Percentiles rank a stretch among this genome's conserved stretches.
Conservation (phyloP, 163 green algal species). For the Volvox carteri region DNA sequence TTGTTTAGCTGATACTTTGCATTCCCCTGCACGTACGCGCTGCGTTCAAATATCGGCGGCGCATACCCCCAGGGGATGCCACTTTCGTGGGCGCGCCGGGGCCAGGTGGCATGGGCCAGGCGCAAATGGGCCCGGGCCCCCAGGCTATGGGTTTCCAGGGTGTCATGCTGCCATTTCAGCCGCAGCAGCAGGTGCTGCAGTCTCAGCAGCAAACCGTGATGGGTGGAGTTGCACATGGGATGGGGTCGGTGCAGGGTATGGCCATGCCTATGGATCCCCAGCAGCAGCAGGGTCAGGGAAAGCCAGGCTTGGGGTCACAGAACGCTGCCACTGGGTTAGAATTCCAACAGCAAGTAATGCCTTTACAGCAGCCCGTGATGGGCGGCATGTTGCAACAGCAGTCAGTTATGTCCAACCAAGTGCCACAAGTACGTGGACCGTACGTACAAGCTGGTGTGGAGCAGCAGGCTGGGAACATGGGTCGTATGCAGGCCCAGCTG, state of each 20-base stretch:
- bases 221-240: not conserved
- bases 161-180: no score
- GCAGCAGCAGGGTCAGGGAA: not conserved
- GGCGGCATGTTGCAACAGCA: conserved; percentile 7
- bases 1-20: not conserved
- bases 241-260: not conserved
- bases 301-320: not conserved
- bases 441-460: not conserved
- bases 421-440: not conserved
- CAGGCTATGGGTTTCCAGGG: conserved; percentile 21
- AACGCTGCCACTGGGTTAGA: not conserved
- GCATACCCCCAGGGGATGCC: not conserved
- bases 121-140: not conserved
- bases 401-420: not conserved
- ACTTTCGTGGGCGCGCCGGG: not conserved
- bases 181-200: conserved; percentile 7
- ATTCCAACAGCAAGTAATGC: not conserved
- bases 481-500: not conserved
- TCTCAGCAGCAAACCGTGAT: conserved; percentile 1
- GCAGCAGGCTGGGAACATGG: conserved; percentile 36
- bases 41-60: not conserved
- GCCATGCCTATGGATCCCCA: not conserved
- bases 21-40: not conserved
- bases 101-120: conserved; percentile 4
- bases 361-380: conserved; percentile 1